Evolutionary conservation across 2,329 filamentous ascomycete genomes (phyloP).

Genomic region (Cladophialophora exuberans): DNA sequence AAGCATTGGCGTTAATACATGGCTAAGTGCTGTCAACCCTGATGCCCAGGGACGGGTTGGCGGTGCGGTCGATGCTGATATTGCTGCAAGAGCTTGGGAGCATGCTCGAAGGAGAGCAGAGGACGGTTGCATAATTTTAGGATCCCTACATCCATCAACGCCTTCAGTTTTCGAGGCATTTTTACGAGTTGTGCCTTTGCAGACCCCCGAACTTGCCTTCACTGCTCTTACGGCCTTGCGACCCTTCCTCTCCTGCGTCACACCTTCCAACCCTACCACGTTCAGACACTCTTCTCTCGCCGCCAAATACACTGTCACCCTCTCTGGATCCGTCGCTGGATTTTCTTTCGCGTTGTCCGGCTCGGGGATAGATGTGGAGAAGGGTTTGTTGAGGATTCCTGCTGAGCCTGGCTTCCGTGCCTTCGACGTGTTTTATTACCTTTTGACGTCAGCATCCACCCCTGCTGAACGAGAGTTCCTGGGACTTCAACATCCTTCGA

Average conservation of each 20-base stretch:
- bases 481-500: slow-evolving; percentile 73
- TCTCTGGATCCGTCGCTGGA: slow-evolving; percentile 76
- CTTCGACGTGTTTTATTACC: slow-evolving; percentile 97
- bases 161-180: slow-evolving; percentile 85
- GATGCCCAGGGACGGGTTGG: slow-evolving; percentile 70
- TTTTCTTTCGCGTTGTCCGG: slow-evolving; percentile 79
- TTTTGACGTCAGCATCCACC: slow-evolving; percentile 88
- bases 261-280: slow-evolving; percentile 84
- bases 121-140: slow-evolving; percentile 88
- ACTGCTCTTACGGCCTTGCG: slow-evolving; percentile 79
- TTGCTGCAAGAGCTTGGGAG: slow-evolving; percentile 89
- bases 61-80: slow-evolving; percentile 76
- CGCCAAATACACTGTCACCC: slow-evolving; percentile 77
- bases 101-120: slow-evolving; percentile 92
- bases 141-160: slow-evolving; percentile 84
- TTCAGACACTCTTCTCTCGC: slow-evolving; percentile 79
- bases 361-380: slow-evolving; percentile 81
- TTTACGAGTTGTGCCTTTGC: slow-evolving; percentile 76
- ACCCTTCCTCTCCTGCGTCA: slow-evolving; percentile 85
- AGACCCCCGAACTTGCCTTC: slow-evolving; percentile 74
- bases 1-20: slow-evolving; percentile 92
- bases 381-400: slow-evolving; percentile 80
- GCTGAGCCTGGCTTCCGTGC: slow-evolving; percentile 80
- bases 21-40: slow-evolving; percentile 77
- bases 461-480: slow-evolving; percentile 87